Evolutionary conservation across 352 stramenopile genomes (phyloP).

Genomic region (Thalassiosira pacifica): DNA sequence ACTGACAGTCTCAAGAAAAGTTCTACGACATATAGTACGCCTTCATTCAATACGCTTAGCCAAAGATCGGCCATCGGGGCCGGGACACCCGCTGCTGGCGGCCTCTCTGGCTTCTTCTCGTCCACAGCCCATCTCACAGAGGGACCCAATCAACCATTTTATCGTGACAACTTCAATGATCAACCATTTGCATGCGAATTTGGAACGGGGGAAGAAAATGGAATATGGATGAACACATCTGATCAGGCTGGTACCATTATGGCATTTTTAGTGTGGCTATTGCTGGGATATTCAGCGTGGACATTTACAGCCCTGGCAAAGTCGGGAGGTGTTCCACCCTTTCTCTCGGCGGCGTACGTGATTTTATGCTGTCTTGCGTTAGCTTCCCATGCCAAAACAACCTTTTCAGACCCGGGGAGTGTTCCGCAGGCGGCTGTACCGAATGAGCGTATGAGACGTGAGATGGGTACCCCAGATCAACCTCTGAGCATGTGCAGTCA

Average conservation of each 20-base stretch:
- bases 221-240: slow-evolving; percentile 71
- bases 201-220: slow-evolving; percentile 80
- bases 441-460: slow-evolving; percentile 56
- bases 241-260: slow-evolving; percentile 73
- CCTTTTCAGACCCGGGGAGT: slow-evolving; percentile 82
- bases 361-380: slow-evolving; percentile 68
- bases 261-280: slow-evolving; percentile 65
- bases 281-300: slow-evolving; percentile 61
- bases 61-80: slow-evolving; percentile 6
- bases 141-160: slow-evolving; percentile 70
- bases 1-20: slow-evolving; percentile 56
- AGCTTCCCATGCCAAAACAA: slow-evolving; percentile 83
- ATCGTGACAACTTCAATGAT: slow-evolving; percentile 86
- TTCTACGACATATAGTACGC: slow-evolving; percentile 43
- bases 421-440: slow-evolving; percentile 77
- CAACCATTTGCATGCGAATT: slow-evolving; percentile 69
- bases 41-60: slow-evolving; percentile 42
- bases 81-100: background rate
- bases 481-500: slow-evolving; percentile 81
- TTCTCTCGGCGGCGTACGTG: slow-evolving; percentile 52
- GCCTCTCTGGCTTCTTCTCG: slow-evolving; percentile 29
- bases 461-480: slow-evolving; percentile 61
- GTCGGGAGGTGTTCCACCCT: slow-evolving; percentile 53
- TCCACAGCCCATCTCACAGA: slow-evolving; percentile 63
- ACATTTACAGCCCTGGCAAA: slow-evolving; percentile 61